phyloP scores from a whole-genome alignment of 768 basidiomycete genomes.

The Amanita thiersii region DNA sequence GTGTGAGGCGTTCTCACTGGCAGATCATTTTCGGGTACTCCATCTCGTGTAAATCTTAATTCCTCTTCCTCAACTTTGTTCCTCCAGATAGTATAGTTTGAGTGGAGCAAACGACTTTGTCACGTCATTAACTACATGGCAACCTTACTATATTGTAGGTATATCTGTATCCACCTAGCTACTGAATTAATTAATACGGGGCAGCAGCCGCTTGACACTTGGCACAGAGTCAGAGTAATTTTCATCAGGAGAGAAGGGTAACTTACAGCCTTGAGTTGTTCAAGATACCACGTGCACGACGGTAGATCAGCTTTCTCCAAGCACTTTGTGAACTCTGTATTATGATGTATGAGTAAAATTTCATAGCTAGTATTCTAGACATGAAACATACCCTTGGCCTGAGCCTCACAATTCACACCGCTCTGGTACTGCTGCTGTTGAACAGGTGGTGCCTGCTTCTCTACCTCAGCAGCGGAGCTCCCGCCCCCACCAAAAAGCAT shows the following conservation, averaged over 20 bases:
- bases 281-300: slow-evolving; percentile 81
- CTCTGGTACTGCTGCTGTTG: slow-evolving; percentile 34
- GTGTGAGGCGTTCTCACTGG: no score
- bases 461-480: slow-evolving; percentile 26
- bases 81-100: no score
- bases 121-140: no score
- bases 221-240: slow-evolving; percentile 9
- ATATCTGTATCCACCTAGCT: neutral
- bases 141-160: neutral
- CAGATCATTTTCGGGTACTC: no score
- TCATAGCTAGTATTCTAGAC: slow-evolving; percentile 1
- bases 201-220: slow-evolving; percentile 75
- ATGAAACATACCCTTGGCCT: slow-evolving; percentile 64
- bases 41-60: no score
- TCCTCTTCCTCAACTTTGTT: no score
- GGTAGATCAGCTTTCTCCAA: slow-evolving; percentile 74
- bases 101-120: no score
- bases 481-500: slow-evolving; percentile 80
- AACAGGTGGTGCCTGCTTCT: slow-evolving; percentile 42
- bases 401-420: slow-evolving; percentile 57
- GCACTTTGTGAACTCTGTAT: slow-evolving; percentile 77
- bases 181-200: slow-evolving; percentile 1
- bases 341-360: slow-evolving; percentile 3
- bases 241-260: neutral
- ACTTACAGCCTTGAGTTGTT: slow-evolving; percentile 82